Evolutionary conservation across 495 filamentous ascomycete species (phyloP).

Genomic region (Collariella sp.): DNA sequence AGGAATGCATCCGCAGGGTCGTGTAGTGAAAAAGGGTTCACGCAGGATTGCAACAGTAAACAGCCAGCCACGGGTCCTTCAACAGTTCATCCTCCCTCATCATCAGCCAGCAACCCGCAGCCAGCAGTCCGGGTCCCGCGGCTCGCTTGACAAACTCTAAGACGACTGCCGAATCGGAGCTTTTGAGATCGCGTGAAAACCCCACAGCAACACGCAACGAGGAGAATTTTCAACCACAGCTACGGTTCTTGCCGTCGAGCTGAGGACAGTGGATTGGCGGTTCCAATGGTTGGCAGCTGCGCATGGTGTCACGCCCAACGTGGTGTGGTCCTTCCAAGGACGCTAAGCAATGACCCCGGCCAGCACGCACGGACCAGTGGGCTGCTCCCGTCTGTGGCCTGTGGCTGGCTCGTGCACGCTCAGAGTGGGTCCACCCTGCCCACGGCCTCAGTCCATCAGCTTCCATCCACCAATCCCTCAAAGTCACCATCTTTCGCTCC

Average conservation of each 20-base stretch:
- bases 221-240: too few species aligned
- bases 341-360: not conserved
- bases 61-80: not conserved
- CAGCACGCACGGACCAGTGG: conserved; percentile 15
- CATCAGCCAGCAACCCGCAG: too few species aligned
- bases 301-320: not conserved
- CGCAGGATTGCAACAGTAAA: not conserved
- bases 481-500: conserved; percentile 30
- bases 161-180: too few species aligned
- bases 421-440: not conserved
- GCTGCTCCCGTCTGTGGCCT: conserved; percentile 1
- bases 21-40: not conserved
- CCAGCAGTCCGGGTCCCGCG: too few species aligned
- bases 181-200: too few species aligned
- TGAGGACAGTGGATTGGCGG: too few species aligned
- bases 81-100: too few species aligned
- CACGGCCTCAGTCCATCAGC: conserved; percentile 18
- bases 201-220: too few species aligned
- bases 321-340: not conserved
- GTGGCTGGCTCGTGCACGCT: conserved; percentile 3
- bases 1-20: not conserved
- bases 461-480: conserved; percentile 24
- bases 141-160: too few species aligned
- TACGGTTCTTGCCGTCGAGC: too few species aligned
- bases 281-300: too few species aligned